Evolutionary conservation across 106 monocot species (phyloP), one percentile per base, ranked within the genome.

Genomic region (Dendrobium chrysotoxum): DNA sequence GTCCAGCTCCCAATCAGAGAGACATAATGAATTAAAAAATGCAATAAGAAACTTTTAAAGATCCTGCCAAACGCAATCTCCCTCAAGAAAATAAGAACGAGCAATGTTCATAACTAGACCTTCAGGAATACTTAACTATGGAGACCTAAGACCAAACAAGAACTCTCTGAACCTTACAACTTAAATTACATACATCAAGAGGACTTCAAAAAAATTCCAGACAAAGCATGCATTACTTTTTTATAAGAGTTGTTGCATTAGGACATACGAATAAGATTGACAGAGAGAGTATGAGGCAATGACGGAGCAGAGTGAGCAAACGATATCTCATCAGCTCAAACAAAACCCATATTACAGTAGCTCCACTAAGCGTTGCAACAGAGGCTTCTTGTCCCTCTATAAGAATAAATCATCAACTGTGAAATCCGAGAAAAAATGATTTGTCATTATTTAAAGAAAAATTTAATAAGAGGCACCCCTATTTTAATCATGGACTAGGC

Each of bases 321-420:
- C 85, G 92, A 80, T 87, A 95, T 57, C 88, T 84, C 6, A 90
- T 80, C 78, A 94, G 31, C 31, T 31, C 31, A 31, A 31, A 31
- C 31, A 31, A 31, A 1, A 31, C 31, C 31, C 31, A 31, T 53
- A 94, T 61, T 12, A 83, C 85, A 16, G 94, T 94, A 58, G 81
- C 89, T 42, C 17, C 81, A 20, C 79, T 82, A 28, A 94, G 83
- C 0, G 86, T 80, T 44, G 77, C 86, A 42, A 78, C 85, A 11
- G 94, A 88, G 4, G 80, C 78, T 94, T 94, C 84, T 88, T 94
- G 86, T 91, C 83, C 84, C 81, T 91, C 91, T 88, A 94, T 23
- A 91, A 46, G 8, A 94, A 50, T 18, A 91, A 79, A 80, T 91
- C 94, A 79, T 88, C 89, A 85, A 88, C 88, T 95, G 81, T 76